Evolutionary conservation across 176 grass and related monocot species (phyloP).

Genomic region (Panicum miliaceum): DNA sequence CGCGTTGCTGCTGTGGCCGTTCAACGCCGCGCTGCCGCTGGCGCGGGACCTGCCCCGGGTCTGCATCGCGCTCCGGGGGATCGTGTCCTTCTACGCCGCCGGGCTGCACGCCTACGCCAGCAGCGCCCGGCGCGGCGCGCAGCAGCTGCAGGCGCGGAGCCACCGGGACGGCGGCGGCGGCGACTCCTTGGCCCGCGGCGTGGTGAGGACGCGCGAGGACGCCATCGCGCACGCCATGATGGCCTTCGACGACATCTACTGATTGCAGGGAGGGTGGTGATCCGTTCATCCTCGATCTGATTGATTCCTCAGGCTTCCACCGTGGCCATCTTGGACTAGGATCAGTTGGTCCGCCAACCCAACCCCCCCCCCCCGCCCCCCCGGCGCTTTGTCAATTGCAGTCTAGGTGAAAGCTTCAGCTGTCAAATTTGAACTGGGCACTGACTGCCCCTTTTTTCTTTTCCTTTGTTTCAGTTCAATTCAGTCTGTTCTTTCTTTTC

Average conservation of each 20-base stretch:
- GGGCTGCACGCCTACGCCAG: slow-evolving; percentile 1
- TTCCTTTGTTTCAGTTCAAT: background rate
- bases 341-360: too few species aligned
- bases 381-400: too few species aligned
- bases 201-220: background rate
- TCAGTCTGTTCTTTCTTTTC: background rate
- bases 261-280: too few species aligned
- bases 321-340: background rate
- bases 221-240: slow-evolving; percentile 33
- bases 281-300: background rate
- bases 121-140: slow-evolving; percentile 5
- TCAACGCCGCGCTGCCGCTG: slow-evolving; percentile 55
- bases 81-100: slow-evolving; percentile 6
- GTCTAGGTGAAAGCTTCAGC: too few species aligned
- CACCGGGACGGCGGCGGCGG: background rate
- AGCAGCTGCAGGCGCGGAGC: background rate
- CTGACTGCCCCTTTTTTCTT: background rate
- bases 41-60: slow-evolving; percentile 48
- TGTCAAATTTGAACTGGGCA: background rate
- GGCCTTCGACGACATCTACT: slow-evolving; percentile 41
- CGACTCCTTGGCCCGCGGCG: background rate
- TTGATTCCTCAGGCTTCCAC: background rate
- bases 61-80: slow-evolving; percentile 26
- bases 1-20: slow-evolving; percentile 51
- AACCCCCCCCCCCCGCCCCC: too few species aligned